These are phyloP conservation scores for Phytophthora sojae DNA, from an alignment of 352 stramenopile genomes.

Conservation along the genomic window DNA sequence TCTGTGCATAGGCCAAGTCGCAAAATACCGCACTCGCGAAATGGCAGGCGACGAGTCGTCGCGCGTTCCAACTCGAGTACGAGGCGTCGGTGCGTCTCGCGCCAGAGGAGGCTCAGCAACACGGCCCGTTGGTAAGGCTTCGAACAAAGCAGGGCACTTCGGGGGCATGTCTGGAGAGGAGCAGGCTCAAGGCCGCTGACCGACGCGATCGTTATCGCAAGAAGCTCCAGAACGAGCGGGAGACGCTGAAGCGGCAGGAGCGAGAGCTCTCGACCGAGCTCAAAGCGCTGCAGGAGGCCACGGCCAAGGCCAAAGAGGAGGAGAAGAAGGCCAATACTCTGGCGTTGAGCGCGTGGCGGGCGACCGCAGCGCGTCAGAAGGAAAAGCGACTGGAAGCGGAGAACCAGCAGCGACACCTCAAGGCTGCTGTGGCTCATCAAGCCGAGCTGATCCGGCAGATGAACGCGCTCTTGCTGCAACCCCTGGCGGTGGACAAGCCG, in stretches of 20 bases:
- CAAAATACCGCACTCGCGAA: background rate
- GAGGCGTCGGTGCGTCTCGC: background rate
- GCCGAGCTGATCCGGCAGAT: constrained; percentile 15
- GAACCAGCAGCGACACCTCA: constrained; percentile 16
- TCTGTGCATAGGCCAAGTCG: no score
- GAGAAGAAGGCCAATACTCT: constrained; percentile 13
- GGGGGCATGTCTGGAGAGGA: background rate
- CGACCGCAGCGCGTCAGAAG: constrained; percentile 25
- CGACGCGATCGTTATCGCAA: constrained; percentile 19
- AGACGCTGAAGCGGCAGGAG: constrained; percentile 25
- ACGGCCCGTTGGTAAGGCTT: background rate
- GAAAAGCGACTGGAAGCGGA: constrained; percentile 29
- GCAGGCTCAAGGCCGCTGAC: constrained; percentile 14
- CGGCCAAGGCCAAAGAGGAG: constrained; percentile 6
- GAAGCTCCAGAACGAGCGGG: constrained; percentile 18
- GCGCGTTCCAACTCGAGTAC: constrained; percentile 22
- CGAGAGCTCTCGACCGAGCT: constrained; percentile 13
- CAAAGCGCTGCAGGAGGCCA: background rate
- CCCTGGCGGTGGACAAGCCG: background rate
- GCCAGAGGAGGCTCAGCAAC: background rate
- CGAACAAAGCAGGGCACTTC: background rate
- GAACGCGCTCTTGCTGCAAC: constrained; percentile 1
- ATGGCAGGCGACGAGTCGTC: constrained; percentile 10
- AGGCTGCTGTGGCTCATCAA: constrained; percentile 7
- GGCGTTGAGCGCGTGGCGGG: constrained; percentile 20